Evolutionary conservation across 225 moss, liverwort and hornwort genomes (phyloP).

Genomic region (Polytrichum formosum): DNA sequence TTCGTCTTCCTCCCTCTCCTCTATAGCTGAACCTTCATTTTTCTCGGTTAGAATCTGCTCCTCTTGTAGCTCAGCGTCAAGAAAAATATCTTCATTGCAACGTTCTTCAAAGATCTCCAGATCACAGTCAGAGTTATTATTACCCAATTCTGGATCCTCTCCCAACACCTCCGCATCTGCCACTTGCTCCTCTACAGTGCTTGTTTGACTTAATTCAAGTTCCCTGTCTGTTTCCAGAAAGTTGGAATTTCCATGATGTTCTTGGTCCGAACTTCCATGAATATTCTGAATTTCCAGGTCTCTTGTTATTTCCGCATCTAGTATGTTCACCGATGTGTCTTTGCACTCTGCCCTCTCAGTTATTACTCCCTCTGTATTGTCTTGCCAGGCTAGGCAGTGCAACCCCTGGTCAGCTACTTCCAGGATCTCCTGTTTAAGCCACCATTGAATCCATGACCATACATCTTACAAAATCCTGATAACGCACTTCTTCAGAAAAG

Average conservation of each 20-base stretch:
- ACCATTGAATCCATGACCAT: constrained; percentile 44
- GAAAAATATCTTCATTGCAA: background rate
- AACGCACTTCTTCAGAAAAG: too few species aligned
- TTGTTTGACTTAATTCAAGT: too few species aligned
- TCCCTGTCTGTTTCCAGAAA: too few species aligned
- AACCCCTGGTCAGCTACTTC: constrained; percentile 41
- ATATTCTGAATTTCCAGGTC: too few species aligned
- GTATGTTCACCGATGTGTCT: background rate
- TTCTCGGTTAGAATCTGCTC: too few species aligned
- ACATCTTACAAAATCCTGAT: background rate
- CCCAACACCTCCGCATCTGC: background rate
- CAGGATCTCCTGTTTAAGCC: constrained; percentile 47
- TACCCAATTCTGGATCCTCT: background rate
- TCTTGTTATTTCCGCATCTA: background rate
- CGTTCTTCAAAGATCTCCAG: too few species aligned
- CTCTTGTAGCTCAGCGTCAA: constrained; percentile 24
- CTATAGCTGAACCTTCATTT: background rate
- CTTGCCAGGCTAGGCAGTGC: constrained; percentile 44
- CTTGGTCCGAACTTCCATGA: too few species aligned
- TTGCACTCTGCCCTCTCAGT: constrained; percentile 7
- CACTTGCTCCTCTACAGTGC: background rate
- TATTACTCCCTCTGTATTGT: constrained; percentile 3
- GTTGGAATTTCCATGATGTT: too few species aligned
- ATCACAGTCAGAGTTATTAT: too few species aligned
- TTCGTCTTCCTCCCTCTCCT: constrained; percentile 10